Evolutionary conservation across 1,139 yeast species (phyloP), one percentile per base, ranked within the genome.

Genomic region (Meyerozyma guilliermondii): DNA sequence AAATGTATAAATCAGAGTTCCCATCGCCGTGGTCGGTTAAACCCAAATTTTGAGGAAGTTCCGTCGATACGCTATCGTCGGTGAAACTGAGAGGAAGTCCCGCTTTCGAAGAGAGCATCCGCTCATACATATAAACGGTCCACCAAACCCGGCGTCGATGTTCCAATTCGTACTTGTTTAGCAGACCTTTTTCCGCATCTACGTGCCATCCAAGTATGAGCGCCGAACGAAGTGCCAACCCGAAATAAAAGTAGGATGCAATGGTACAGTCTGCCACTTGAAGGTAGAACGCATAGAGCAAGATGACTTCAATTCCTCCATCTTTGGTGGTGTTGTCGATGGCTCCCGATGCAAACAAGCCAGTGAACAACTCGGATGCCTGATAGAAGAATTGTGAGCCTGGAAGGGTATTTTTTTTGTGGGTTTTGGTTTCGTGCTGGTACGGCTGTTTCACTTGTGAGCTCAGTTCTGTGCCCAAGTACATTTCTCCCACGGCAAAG

Each of bases 51-150:
- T 75, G 76, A 0, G 95, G 95, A 18, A 86, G 65, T 45, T 80
- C 89, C 0, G 94, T 81, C 1, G 87, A 78, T 16, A 87, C 85
- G 49, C 87, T 83, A 50, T 83, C 87, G 56, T 87, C 95, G 1
- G 87, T 81, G 49, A 87, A 74, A 43, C 91, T 81, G 37, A 86
- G 62, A 0, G 96, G 95, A 31, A 87, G 66, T 0, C 96, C 96
- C 1, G 92, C 91, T 55, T 87, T 87, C 10, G 94, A 83, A 16
- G 89, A 82, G 38, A 87, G 65, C 88, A 87, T 87, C 58, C 95
- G 65, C 63, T 87, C 96, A 55, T 83, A 83, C 87, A 86, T 86
- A 61, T 86, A 87, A 9, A 87, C 91, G 0, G 95, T 86, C 96
- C 96, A 87, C 92, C 95, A 87, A 17, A 87, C 65, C 51, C 96